phyloP scores from a whole-genome alignment of 345 rosid genomes.

The Aurinia saxatilis region DNA sequence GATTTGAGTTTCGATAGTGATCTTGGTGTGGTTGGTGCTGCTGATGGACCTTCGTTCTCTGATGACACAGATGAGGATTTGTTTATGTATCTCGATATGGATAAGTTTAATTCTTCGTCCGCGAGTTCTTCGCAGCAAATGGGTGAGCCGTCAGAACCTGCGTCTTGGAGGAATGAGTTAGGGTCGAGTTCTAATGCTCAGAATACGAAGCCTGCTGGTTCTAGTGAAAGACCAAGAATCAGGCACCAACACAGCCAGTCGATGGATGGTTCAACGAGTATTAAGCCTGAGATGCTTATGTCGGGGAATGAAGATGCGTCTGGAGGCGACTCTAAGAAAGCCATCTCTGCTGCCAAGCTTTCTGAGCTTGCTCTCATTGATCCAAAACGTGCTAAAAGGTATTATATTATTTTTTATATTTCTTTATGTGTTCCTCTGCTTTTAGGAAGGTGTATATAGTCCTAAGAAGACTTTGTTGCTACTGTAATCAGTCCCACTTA shows the following conservation, averaged over 20 bases:
- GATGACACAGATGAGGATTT: constrained; percentile 77
- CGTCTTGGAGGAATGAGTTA: constrained; percentile 10
- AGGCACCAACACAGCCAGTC: constrained; percentile 97
- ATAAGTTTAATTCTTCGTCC: constrained; percentile 69
- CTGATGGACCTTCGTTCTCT: constrained; percentile 59
- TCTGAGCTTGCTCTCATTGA: constrained; percentile 97
- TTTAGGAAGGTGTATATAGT: background rate
- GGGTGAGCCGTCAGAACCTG: constrained; percentile 41
- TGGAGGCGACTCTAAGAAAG: constrained; percentile 66
- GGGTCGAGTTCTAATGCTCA: constrained; percentile 20
- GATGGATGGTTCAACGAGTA: constrained; percentile 74
- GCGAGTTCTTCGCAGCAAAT: constrained; percentile 53
- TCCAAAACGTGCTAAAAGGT: constrained; percentile 99
- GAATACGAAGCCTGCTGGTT: constrained; percentile 30
- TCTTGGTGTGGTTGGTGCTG: constrained; percentile 75
- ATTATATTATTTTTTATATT: background rate
- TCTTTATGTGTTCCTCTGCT: background rate
- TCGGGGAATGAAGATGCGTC: constrained; percentile 56
- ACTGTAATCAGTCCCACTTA: background rate
- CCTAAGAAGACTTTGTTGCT: background rate
- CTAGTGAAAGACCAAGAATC: constrained; percentile 66
- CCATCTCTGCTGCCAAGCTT: constrained; percentile 85
- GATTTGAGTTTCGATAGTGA: constrained; percentile 90
- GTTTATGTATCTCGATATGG: constrained; percentile 82
- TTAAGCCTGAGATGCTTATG: constrained; percentile 81